Base-by-base conservation (phyloP, 208 protist genomes). In the Acanthamoeba sp. region DNA sequence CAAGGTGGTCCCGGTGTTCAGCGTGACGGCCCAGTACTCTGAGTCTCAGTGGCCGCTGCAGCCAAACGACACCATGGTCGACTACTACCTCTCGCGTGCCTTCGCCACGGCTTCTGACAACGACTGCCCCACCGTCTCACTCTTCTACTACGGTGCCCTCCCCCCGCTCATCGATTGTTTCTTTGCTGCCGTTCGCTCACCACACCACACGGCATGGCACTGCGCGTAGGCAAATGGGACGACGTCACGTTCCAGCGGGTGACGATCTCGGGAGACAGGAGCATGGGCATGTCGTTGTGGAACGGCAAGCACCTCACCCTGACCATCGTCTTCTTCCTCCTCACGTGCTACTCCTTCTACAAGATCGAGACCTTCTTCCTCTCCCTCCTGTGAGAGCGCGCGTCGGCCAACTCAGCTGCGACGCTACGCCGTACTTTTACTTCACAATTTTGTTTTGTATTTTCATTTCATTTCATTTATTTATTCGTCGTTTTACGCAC, bases 251-350 rank as follows among this genome's bases (percentile, higher is more conserved):
- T 80, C 71, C 71, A 80, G 71, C 71, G 71, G 36, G 71, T 45
- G 20, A 36, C 71, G 18, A 80, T 80, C 71, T 80, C 71, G 7
- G 71, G 71, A 5, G 71, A 80, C 20, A 24, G 71, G 36, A 80
- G 71, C 22, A 80, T 80, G 71, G 71, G 71, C 36, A 80, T 80
- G 71, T 80, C 71, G 22, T 45, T 80, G 71, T 80, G 71, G 71
- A 80, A 80, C 36, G 71, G 71, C 71, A 80, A 80, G 38, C 71
- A 80, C 27, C 71, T 69, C 59, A 69, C 59, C 12, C 59, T 69
- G 12, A 69, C 59, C 12, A 69, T 69, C 59, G 59, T 34, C n/a
- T 69, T 69, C 59, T 69, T 69, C 59, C 59, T 69, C 59, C 59
- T 69, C 59, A 69, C 59, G n/a, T 69, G 59, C 59, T 69, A 69